These are phyloP conservation scores for Metschnikowia reukaufii DNA, from an alignment of 805 yeast genomes.

Conservation along the genomic window DNA sequence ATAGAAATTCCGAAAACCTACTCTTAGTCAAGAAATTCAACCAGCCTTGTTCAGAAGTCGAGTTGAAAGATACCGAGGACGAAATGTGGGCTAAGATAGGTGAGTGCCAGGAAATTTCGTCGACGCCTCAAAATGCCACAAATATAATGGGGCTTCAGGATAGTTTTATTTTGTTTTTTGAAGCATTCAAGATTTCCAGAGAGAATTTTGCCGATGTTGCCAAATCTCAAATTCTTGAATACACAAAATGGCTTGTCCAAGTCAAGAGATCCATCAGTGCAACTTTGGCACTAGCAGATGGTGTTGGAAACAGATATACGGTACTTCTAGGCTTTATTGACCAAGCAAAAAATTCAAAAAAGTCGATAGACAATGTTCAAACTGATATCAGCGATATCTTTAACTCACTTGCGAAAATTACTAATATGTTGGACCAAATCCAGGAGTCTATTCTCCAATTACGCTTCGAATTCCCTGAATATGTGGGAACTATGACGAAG, in stretches of 20 bases:
- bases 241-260: neutral
- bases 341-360: neutral
- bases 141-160: neutral
- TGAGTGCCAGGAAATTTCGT: too few relatives aligned
- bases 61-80: neutral
- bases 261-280: neutral
- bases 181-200: too few relatives aligned
- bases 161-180: neutral
- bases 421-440: neutral
- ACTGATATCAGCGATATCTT: neutral
- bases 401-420: neutral
- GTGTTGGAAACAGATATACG: neutral
- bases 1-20: neutral
- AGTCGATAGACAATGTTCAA: neutral
- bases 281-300: neutral
- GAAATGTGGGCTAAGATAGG: neutral
- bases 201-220: too few relatives aligned
- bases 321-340: neutral
- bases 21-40: neutral
- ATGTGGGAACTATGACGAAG: too few relatives aligned
- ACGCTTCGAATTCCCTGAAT: too few relatives aligned
- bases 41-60: neutral
- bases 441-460: neutral
- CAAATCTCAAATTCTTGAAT: neutral
- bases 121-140: neutral